Evolutionary conservation across 345 rosid genomes (phyloP), one percentile per base, ranked within the genome.

Genomic region (Euphorbia pulcherrima): DNA sequence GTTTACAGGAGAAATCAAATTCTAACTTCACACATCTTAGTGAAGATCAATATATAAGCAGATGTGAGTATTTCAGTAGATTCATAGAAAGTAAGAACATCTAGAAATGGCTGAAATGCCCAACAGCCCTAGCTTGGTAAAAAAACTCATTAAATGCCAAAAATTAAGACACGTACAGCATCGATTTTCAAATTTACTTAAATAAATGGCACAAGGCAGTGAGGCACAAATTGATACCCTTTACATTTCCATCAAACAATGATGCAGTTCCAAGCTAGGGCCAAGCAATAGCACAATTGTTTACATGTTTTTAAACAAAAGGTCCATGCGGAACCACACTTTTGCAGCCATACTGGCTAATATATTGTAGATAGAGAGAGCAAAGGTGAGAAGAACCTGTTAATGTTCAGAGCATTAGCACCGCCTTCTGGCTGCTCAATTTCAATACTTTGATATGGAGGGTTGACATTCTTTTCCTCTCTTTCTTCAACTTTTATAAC

Each of bases 371-470:
- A 12, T 13, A 24, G 28, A 53, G 14, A 23, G 67, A n/a, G 37
- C 23, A 58, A 72, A 28, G 16, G 55, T 57, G 60, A 41, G 23
- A 35, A 64, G 50, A 61, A 93, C 97, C 97, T 93, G 92, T 89
- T 94, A 60, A 89, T 83, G 72, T 94, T 94, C 56, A 94, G 89
- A 79, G 99, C 97, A 81, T 85, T 91, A 64, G 97, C 99, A 68
- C 99, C 97, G 24, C 99, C 99, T 80, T 89, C 97, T 70, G 90
- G 95, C 78, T 94, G 97, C 74, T 88, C 92, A 78, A 94, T 85
- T 74, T 84, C 91, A 74, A 84, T 75, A 71, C 87, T 84, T 58
- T 84, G 87, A 73, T 79, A 82, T 61, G 82, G 76, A 73, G 59
- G n/a, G n/a, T n/a, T 65, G 71, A 67, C 78, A 67, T 84, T 75